Evolutionary conservation across 2,329 filamentous ascomycete genomes (phyloP).

Genomic region (Fusarium circinatum): DNA sequence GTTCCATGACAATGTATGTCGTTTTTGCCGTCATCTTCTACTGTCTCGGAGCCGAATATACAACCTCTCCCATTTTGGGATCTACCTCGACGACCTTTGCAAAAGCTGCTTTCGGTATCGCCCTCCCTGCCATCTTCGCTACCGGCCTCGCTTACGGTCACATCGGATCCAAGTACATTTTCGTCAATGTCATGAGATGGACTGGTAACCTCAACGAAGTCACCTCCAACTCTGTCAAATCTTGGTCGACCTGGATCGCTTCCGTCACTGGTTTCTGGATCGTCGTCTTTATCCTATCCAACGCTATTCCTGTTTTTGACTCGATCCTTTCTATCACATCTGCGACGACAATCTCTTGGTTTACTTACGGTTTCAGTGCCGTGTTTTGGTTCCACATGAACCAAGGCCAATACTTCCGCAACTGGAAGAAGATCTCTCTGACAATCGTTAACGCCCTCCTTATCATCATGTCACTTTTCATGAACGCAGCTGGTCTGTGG

Average conservation of each 20-base stretch:
- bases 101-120: conserved; percentile 41
- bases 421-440: conserved; percentile 39
- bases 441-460: conserved; percentile 36
- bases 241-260: conserved; percentile 42
- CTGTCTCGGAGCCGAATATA: conserved; percentile 38
- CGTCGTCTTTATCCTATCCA: conserved; percentile 42
- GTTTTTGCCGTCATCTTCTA: conserved; percentile 39
- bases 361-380: conserved; percentile 40
- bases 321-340: conserved; percentile 44
- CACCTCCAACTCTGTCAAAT: conserved; percentile 35
- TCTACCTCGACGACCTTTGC: conserved; percentile 27
- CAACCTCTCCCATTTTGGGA: conserved; percentile 37
- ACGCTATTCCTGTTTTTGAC: conserved; percentile 45
- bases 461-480: conserved; percentile 36
- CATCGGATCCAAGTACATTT: conserved; percentile 43
- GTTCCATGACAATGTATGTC: conserved; percentile 37
- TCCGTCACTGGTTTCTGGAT: conserved; percentile 42
- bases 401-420: conserved; percentile 19
- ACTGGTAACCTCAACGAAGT: conserved; percentile 30
- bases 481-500: conserved; percentile 43
- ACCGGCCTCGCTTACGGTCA: conserved; percentile 41
- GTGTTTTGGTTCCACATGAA: conserved; percentile 44
- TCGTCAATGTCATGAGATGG: conserved; percentile 33
- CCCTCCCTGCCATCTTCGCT: conserved; percentile 37
- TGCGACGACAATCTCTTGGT: conserved; percentile 44